Evolutionary conservation across 805 yeast genomes (phyloP).

Genomic region (Candida corydali): DNA sequence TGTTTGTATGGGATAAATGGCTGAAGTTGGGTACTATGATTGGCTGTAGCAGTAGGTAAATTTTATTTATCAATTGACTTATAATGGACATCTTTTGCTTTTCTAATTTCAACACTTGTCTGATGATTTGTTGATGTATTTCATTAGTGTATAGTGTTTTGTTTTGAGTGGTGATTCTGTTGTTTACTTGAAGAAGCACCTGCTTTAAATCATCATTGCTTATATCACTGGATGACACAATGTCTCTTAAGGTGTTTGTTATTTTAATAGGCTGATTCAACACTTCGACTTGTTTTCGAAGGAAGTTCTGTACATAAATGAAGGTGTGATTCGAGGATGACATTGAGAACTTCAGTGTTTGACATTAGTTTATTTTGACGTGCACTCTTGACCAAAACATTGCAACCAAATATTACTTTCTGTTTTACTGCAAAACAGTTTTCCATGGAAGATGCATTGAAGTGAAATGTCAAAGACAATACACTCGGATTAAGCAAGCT

Average conservation of each 20-base stretch:
- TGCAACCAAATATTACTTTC: too few relatives aligned
- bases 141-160: constrained; percentile 14
- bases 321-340: constrained; percentile 18
- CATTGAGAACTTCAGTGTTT: too few relatives aligned
- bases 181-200: constrained; percentile 20
- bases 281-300: constrained; percentile 26
- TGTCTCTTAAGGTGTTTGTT: constrained; percentile 15
- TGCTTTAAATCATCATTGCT: constrained; percentile 9
- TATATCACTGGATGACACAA: constrained; percentile 7
- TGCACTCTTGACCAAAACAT: too few relatives aligned
- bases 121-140: constrained; percentile 32
- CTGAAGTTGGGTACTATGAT: constrained; percentile 9
- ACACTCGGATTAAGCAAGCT: too few relatives aligned
- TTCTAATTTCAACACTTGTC: constrained; percentile 33
- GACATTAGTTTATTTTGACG: too few relatives aligned
- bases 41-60: constrained; percentile 7
- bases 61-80: constrained; percentile 21
- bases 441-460: too few relatives aligned
- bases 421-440: too few relatives aligned
- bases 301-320: constrained; percentile 27
- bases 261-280: constrained; percentile 25
- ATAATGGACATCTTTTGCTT: constrained; percentile 22
- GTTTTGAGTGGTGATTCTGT: constrained; percentile 10
- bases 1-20: constrained; percentile 12
- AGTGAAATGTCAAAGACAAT: too few relatives aligned